Base-by-base conservation (phyloP, 345 rosid species). In the Boechera stricta region DNA sequence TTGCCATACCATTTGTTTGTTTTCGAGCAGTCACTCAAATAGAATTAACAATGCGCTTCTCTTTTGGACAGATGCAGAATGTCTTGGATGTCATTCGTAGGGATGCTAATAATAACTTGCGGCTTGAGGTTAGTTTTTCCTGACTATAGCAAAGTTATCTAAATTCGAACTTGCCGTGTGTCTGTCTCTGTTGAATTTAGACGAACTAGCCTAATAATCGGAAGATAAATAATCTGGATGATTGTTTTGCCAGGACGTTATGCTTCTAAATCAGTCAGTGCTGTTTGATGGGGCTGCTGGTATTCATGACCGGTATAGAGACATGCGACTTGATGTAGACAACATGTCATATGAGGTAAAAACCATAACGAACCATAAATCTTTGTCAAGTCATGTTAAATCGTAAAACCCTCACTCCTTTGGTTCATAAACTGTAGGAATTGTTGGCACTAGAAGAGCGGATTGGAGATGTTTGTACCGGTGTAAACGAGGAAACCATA, bases 281-380 rank as follows among this genome's bases (percentile, higher is more conserved):
- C 41, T 85, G 33, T 79, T 86, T 73, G 96, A 94, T 7, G 75
- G 87, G 66, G 84, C 92, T 41, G 87, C 89, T 68, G 94, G 85
- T 76, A 68, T 85, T 28, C 89, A 85, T 62, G 99, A 95, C 66
- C 90, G 91, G 57, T 91, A 95, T 65, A 86, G 98, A 82, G 98
- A 95, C 77, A 92, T 95, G 99, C 86, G 99, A 61, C 99, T 95
- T 13, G 99, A 92, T 78, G 97, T 95, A 64, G 99, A 95, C 85
- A 92, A 90, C 82, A 95, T 95, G 99, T 85, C 99, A 36, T 95
- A 95, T 61, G 99, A 95, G 97, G 99, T 94, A 83, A 53, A 62
- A 0, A 16, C 21, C 15, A 5, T 16, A 65, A 7, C 28, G 0
- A 53, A 32, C 35, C 51, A 33, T 8, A 11, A 21, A n/a, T 26